Evolutionary conservation across 306 rosid species (phyloP).

Genomic region (Canavalia ensiformis): DNA sequence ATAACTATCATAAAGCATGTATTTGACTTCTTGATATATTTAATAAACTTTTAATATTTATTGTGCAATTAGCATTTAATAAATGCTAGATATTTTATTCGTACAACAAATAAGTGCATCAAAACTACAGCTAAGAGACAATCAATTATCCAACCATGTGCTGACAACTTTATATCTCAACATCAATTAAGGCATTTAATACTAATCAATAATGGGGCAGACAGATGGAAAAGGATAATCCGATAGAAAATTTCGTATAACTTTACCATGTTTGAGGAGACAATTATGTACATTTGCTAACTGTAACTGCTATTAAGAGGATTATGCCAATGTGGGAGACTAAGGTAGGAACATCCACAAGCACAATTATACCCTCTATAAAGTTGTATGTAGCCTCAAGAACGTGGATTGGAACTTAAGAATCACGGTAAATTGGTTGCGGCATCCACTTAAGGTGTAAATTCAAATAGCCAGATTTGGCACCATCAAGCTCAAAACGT

Average conservation of each 20-base stretch:
- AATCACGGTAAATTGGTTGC: constrained; percentile 85
- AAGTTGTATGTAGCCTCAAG: background rate
- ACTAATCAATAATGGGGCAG: background rate
- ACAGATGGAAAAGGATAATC: constrained; percentile 9
- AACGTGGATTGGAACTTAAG: constrained; percentile 48
- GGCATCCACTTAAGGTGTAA: constrained; percentile 95
- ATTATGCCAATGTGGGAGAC: constrained; percentile 17
- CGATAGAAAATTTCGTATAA: constrained; percentile 20
- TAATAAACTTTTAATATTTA: background rate
- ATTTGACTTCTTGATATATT: background rate
- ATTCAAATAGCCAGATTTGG: constrained; percentile 84
- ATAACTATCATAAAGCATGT: background rate
- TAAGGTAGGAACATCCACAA: constrained; percentile 33
- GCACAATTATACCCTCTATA: constrained; percentile 42
- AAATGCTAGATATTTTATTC: background rate
- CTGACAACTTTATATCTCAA: background rate
- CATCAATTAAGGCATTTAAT: background rate
- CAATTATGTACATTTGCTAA: constrained; percentile 59
- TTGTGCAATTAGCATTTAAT: background rate
- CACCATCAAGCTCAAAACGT: constrained; percentile 74
- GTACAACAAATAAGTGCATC: background rate
- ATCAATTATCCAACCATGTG: background rate
- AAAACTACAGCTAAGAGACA: background rate
- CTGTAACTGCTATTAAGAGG: constrained; percentile 34
- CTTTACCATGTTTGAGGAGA: constrained; percentile 42